phyloP scores from a whole-genome alignment of 2,329 filamentous ascomycete genomes.

The Stachybotrys echinatus region DNA sequence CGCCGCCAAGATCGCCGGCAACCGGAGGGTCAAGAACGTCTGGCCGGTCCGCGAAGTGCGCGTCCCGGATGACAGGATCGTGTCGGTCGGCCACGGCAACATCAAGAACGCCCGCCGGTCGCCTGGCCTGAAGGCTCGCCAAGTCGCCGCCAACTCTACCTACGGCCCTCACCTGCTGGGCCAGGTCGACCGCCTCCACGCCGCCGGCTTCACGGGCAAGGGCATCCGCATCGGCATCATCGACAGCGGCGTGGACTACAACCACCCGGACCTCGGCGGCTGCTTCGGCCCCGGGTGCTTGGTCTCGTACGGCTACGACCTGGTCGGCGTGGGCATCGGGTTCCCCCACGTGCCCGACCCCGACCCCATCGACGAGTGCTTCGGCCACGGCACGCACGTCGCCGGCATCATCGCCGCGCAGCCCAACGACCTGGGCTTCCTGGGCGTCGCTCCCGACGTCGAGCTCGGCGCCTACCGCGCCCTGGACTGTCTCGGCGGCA shows the following conservation, averaged over 20 bases:
- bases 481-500: conserved; percentile 38
- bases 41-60: conserved; percentile 21
- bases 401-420: conserved; percentile 55
- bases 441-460: conserved; percentile 48
- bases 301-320: conserved; percentile 40
- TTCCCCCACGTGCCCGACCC: conserved; percentile 27
- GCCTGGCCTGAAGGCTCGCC: background rate
- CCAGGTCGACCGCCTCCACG: conserved; percentile 34
- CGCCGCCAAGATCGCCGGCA: conserved; percentile 12
- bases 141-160: conserved; percentile 7
- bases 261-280: conserved; percentile 45
- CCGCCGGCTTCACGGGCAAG: conserved; percentile 37
- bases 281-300: conserved; percentile 45
- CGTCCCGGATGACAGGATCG: conserved; percentile 10
- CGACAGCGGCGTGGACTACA: conserved; percentile 35
- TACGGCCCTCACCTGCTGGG: conserved; percentile 22
- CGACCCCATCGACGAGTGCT: conserved; percentile 32
- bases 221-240: conserved; percentile 38
- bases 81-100: conserved; percentile 8
- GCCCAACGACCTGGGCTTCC: conserved; percentile 39
- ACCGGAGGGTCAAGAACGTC: conserved; percentile 17
- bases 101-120: conserved; percentile 4
- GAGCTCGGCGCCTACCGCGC: conserved; percentile 48
- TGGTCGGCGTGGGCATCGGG: conserved; percentile 30
- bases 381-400: conserved; percentile 37